Evolutionary conservation across 805 yeast species (phyloP).

Genomic region (Starmerella cellae): DNA sequence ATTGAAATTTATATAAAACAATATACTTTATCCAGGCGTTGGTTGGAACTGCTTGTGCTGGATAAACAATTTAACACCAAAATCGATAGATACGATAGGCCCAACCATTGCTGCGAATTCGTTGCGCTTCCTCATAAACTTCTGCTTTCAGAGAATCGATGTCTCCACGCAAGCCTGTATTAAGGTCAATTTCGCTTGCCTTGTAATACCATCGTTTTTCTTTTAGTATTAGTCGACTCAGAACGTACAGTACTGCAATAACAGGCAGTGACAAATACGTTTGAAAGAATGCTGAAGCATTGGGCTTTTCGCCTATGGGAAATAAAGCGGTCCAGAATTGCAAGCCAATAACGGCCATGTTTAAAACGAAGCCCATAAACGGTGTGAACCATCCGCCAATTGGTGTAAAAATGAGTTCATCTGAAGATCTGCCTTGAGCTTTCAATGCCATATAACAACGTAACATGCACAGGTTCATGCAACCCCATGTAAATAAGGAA

Average conservation of each 20-base stretch:
- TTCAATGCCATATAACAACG: slow-evolving; percentile 50
- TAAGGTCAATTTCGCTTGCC: slow-evolving; percentile 44
- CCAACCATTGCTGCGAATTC: neutral
- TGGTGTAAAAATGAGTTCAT: slow-evolving; percentile 53
- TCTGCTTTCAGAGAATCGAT: slow-evolving; percentile 5
- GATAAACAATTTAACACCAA: too few species aligned
- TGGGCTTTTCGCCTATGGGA: slow-evolving; percentile 39
- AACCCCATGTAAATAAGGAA: slow-evolving; percentile 64
- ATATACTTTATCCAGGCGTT: too few species aligned
- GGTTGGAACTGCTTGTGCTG: too few species aligned
- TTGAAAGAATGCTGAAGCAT: slow-evolving; percentile 36
- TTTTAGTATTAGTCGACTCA: neutral
- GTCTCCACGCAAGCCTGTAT: slow-evolving; percentile 49
- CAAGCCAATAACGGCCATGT: slow-evolving; percentile 49
- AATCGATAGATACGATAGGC: slow-evolving; percentile 5
- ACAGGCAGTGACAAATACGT: slow-evolving; percentile 39
- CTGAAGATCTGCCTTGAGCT: slow-evolving; percentile 52
- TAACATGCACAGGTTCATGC: slow-evolving; percentile 52
- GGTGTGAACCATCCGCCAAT: slow-evolving; percentile 61
- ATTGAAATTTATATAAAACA: too few species aligned
- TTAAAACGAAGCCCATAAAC: slow-evolving; percentile 43
- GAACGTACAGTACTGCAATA: slow-evolving; percentile 22
- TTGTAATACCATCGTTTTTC: slow-evolving; percentile 28
- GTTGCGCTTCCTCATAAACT: slow-evolving; percentile 2
- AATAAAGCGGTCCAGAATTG: slow-evolving; percentile 73